Evolutionary conservation across 2,329 filamentous ascomycete species (phyloP).

Genomic region (Penicillium corylophilum): DNA sequence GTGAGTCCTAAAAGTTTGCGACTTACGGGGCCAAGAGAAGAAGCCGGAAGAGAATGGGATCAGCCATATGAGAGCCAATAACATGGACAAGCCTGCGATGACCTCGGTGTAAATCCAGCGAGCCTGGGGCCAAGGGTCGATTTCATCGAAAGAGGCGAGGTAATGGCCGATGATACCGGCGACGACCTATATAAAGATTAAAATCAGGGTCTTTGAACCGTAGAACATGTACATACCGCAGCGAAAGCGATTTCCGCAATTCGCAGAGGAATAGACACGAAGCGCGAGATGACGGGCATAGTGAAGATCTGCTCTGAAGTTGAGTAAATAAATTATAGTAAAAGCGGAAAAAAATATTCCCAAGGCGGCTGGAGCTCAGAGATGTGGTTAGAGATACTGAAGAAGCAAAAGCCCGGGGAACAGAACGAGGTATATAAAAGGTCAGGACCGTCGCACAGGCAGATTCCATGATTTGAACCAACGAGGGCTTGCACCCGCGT

Average conservation of each 20-base stretch:
- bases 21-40: constrained; percentile 62
- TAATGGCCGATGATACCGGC: constrained; percentile 68
- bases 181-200: constrained; percentile 47
- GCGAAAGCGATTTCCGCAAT: constrained; percentile 66
- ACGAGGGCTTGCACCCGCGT: constrained; percentile 9
- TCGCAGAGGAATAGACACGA: constrained; percentile 59
- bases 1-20: neutral
- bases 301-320: constrained; percentile 6
- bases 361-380: neutral
- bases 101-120: constrained; percentile 75
- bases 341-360: neutral
- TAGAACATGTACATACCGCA: constrained; percentile 51
- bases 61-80: constrained; percentile 70
- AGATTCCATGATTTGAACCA: constrained; percentile 3
- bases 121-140: constrained; percentile 56
- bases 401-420: neutral
- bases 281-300: constrained; percentile 55
- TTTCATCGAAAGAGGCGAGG: constrained; percentile 52
- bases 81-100: constrained; percentile 65
- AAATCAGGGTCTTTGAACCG: neutral
- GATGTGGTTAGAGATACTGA: neutral
- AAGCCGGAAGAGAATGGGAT: constrained; percentile 68
- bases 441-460: constrained; percentile 10
- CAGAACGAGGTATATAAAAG: constrained; percentile 18
- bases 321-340: neutral